Conservation (phyloP, 1,284 basidiomycete species). For the Marasmius tenuissimus region DNA sequence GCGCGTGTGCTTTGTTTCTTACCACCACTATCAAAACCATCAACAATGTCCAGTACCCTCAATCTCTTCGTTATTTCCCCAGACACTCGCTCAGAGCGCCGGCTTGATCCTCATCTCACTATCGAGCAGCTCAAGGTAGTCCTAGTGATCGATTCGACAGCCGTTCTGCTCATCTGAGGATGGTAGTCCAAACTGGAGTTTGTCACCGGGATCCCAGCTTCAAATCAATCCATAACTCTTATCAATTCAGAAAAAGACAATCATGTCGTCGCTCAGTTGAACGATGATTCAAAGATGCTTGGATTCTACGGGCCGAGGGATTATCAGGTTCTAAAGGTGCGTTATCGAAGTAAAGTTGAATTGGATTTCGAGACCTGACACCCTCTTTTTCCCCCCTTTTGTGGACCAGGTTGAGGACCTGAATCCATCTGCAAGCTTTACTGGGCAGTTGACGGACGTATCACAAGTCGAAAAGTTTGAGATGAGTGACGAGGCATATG, state of each 20-base stretch:
- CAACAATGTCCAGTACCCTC: slow-evolving; percentile 53
- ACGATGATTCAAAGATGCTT: slow-evolving; percentile 67
- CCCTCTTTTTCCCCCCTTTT: neutral
- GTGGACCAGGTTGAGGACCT: slow-evolving; percentile 77
- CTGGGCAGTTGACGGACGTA: slow-evolving; percentile 82
- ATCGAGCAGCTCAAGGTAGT: slow-evolving; percentile 79
- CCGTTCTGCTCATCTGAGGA: slow-evolving; percentile 8
- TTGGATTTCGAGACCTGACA: neutral
- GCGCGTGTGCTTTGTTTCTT: neutral
- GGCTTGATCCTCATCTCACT: slow-evolving; percentile 73
- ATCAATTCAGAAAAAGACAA: slow-evolving; percentile 59
- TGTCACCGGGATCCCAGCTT: slow-evolving; percentile 85
- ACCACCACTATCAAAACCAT: neutral
- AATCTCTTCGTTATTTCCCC: slow-evolving; percentile 81
- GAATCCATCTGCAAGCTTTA: slow-evolving; percentile 71
- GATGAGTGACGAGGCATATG: slow-evolving; percentile 83
- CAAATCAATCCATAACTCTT: slow-evolving; percentile 69
- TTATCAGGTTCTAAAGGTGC: slow-evolving; percentile 75
- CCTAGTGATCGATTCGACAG: neutral
- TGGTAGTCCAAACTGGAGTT: slow-evolving; percentile 80
- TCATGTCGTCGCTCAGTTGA: slow-evolving; percentile 52
- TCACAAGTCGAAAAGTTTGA: slow-evolving; percentile 93
- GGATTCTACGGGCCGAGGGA: slow-evolving; percentile 73
- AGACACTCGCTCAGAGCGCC: slow-evolving; percentile 85
- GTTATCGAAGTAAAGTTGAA: slow-evolving; percentile 13